Conservation (phyloP, 2,329 filamentous ascomycete species). For the Lasiodiplodia theobromae region DNA sequence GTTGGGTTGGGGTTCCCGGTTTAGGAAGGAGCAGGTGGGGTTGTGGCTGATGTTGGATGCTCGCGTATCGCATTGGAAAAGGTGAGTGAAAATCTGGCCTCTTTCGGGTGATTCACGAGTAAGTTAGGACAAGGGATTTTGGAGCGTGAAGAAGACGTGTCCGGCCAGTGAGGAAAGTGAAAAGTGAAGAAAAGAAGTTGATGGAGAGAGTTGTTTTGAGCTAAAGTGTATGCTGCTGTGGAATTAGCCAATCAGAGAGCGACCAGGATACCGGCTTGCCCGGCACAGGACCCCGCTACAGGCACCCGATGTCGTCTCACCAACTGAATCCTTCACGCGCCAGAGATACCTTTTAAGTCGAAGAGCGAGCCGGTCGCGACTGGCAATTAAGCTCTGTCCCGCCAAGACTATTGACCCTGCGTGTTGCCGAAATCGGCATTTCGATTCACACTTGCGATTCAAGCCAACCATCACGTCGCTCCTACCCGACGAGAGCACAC, state of each 20-base stretch:
- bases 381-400: background rate
- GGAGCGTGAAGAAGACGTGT: background rate
- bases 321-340: background rate
- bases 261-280: background rate
- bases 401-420: background rate
- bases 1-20: background rate
- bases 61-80: too few relatives aligned
- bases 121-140: background rate
- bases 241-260: conserved; percentile 12
- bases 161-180: too few relatives aligned
- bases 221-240: background rate
- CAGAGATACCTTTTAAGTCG: background rate
- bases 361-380: background rate
- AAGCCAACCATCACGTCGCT: background rate
- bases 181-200: background rate
- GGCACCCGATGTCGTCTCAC: background rate
- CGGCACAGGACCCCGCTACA: background rate
- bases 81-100: too few relatives aligned
- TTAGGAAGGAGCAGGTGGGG: background rate
- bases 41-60: background rate
- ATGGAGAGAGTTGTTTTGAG: background rate
- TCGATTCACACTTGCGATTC: background rate
- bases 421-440: background rate
- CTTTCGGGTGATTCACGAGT: background rate
- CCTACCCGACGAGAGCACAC: background rate